Conservation (phyloP, 345 rosid species). For the Sapria himalayana region DNA sequence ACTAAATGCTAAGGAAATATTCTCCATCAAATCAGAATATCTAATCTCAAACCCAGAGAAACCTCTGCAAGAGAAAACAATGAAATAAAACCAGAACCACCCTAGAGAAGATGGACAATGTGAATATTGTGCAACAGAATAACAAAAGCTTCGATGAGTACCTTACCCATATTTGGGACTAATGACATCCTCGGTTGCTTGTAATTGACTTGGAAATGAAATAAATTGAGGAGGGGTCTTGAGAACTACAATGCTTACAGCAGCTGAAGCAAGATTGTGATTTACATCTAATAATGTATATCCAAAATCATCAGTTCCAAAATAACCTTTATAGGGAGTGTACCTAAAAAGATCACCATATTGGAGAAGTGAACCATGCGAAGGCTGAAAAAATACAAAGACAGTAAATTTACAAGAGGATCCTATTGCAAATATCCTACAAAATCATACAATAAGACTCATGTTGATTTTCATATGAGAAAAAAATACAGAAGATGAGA, state of each 20-base stretch:
- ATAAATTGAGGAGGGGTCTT: constrained; percentile 72
- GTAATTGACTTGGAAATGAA: constrained; percentile 35
- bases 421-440: background rate
- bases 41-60: constrained; percentile 44
- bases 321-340: constrained; percentile 53
- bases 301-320: constrained; percentile 47
- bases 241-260: constrained; percentile 34
- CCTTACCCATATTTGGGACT: constrained; percentile 55
- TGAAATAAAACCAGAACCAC: background rate
- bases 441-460: too few relatives aligned
- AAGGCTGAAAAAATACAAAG: constrained; percentile 33
- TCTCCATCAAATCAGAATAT: constrained; percentile 46
- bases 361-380: constrained; percentile 58
- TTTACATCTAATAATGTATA: constrained; percentile 53
- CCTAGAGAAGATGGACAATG: background rate
- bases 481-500: too few relatives aligned
- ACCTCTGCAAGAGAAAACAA: constrained; percentile 24
- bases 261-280: constrained; percentile 39
- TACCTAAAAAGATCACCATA: constrained; percentile 49
- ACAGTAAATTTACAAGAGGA: constrained; percentile 3
- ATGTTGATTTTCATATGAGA: too few relatives aligned
- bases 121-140: background rate
- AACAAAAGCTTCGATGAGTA: background rate
- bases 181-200: constrained; percentile 58
- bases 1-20: constrained; percentile 39